These are phyloP conservation scores for Fusarium sp. DNA, from an alignment of 2,329 filamentous ascomycete species.

Conservation along the genomic window DNA sequence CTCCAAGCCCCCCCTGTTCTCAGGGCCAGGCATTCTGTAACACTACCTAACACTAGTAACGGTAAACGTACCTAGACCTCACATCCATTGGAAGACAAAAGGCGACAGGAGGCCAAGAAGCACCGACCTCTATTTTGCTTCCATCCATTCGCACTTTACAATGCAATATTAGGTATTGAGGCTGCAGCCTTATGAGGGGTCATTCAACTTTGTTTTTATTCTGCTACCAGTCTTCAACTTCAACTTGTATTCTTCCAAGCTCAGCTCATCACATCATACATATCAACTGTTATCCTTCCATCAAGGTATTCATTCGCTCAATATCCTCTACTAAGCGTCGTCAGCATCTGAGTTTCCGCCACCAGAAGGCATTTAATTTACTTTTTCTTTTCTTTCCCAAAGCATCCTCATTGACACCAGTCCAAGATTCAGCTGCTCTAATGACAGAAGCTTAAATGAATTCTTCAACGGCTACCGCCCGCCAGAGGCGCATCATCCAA, in stretches of 20 bases:
- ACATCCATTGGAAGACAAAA: slow-evolving; percentile 25
- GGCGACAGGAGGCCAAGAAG: slow-evolving; percentile 25
- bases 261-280: slow-evolving; percentile 6
- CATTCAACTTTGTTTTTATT: not conserved
- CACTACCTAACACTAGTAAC: too few relatives aligned
- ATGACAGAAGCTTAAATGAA: slow-evolving; percentile 48
- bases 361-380: not conserved
- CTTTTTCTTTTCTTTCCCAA: not conserved
- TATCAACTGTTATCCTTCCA: not conserved
- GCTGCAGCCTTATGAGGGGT: slow-evolving; percentile 35
- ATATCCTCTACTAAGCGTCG: slow-evolving; percentile 8
- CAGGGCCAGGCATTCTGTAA: slow-evolving; percentile 20
- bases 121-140: slow-evolving; percentile 6
- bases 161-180: slow-evolving; percentile 1
- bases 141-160: slow-evolving; percentile 5
- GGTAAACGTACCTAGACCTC: not conserved
- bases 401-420: not conserved
- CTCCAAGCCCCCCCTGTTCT: slow-evolving; percentile 9
- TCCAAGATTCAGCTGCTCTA: slow-evolving; percentile 3
- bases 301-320: slow-evolving; percentile 2
- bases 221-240: slow-evolving; percentile 19
- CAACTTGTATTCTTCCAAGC: slow-evolving; percentile 14
- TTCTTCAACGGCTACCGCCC: slow-evolving; percentile 53
- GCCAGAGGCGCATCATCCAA: slow-evolving; percentile 62
- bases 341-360: slow-evolving; percentile 1